These are phyloP conservation scores for Barbatosphaeria neglecta DNA, from an alignment of 495 filamentous ascomycete genomes.

Conservation along the genomic window DNA sequence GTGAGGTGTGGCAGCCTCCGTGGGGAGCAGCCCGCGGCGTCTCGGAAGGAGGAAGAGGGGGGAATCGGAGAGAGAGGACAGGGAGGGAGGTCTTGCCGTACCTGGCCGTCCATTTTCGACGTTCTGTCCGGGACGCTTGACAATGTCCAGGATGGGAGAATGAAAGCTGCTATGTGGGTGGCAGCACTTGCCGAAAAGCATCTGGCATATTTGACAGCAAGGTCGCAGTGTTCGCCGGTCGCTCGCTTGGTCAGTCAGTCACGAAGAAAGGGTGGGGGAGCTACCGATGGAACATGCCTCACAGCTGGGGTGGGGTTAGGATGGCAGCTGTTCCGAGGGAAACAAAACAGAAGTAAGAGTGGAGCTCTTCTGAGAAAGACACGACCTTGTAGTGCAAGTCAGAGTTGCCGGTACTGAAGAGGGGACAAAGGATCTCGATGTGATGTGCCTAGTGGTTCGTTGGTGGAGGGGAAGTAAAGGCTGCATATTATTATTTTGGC, in stretches of 20 bases:
- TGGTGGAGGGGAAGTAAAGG: not conserved
- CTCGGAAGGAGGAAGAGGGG: slow-evolving; percentile 1
- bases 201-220: slow-evolving; percentile 18
- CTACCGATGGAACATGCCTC: slow-evolving; percentile 15
- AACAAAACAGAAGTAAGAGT: too few species aligned
- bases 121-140: not conserved
- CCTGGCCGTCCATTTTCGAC: slow-evolving; percentile 21
- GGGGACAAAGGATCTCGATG: too few species aligned
- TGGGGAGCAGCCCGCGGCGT: too few species aligned
- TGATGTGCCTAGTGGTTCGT: not conserved
- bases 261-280: slow-evolving; percentile 8
- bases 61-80: slow-evolving; percentile 3
- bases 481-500: not conserved
- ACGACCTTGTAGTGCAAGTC: too few species aligned
- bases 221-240: too few species aligned
- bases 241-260: too few species aligned
- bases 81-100: slow-evolving; percentile 2
- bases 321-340: not conserved
- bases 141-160: not conserved
- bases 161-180: slow-evolving; percentile 18
- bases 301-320: slow-evolving; percentile 2
- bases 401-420: not conserved
- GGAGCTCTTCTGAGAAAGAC: not conserved
- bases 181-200: slow-evolving; percentile 12
- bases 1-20: too few species aligned